These are phyloP conservation scores for Neoscytalidium dimidiatum DNA, from an alignment of 2,329 filamentous ascomycete genomes.

Conservation along the genomic window DNA sequence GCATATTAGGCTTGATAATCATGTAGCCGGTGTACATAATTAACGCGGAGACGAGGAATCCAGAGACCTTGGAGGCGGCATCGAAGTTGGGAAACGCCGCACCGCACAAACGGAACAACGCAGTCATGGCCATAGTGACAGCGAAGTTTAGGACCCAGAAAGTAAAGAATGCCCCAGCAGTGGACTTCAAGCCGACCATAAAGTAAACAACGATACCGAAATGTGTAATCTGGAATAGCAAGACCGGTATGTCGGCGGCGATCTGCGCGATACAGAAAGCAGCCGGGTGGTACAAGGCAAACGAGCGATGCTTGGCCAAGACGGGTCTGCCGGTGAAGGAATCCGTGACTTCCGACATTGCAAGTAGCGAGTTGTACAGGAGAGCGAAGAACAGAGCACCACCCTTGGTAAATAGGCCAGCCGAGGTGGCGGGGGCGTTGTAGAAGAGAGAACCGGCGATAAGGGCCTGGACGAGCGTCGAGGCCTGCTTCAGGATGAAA, in stretches of 20 bases:
- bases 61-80: constrained; percentile 59
- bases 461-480: constrained; percentile 60
- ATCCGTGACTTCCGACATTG: constrained; percentile 65
- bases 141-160: constrained; percentile 73
- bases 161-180: constrained; percentile 76
- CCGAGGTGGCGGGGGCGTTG: constrained; percentile 58
- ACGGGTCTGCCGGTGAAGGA: constrained; percentile 69
- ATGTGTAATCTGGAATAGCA: constrained; percentile 59
- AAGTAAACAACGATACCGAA: constrained; percentile 75
- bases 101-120: constrained; percentile 77
- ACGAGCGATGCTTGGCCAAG: constrained; percentile 82
- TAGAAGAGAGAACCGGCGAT: constrained; percentile 70
- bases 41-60: constrained; percentile 58
- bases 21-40: constrained; percentile 65
- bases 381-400: constrained; percentile 67
- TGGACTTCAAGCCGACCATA: constrained; percentile 74
- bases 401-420: constrained; percentile 64
- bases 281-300: constrained; percentile 86
- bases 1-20: constrained; percentile 50
- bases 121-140: constrained; percentile 74
- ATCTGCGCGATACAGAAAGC: constrained; percentile 73
- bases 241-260: constrained; percentile 57
- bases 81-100: constrained; percentile 64
- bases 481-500: constrained; percentile 63
- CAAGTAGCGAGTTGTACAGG: constrained; percentile 62